Evolutionary conservation across 2,329 filamentous ascomycete species (phyloP), one percentile per base, ranked within the genome.

Genomic region (Chrysoporthe austroafricana): DNA sequence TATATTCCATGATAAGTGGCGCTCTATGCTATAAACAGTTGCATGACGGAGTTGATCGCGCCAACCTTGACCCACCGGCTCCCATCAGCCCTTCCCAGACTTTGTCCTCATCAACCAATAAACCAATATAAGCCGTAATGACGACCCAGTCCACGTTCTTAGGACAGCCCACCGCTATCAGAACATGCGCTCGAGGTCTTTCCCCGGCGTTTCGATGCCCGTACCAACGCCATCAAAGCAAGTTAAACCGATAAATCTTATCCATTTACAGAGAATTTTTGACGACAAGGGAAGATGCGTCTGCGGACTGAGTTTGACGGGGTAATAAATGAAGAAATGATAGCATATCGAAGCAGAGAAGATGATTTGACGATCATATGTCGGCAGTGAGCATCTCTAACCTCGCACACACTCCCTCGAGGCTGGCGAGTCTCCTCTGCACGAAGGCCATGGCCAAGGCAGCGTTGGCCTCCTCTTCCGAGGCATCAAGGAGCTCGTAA

Each of bases 401-500:
- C 71, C 79, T 76, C 46, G 78, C 72, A 36, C 77, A 71, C 13
- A 79, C 75, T 4, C 75, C 72, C 56, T 81, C 75, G 3, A 83
- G 70, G 61, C 75, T 77, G 14, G 77, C 80, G 34, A 81, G 80
- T 67, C 88, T 81, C 70, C 81, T 81, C 74, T 85, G 81, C 61
- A 87, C 81, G 39, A 84, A 81, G 61, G 80, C 82, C 77, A 85
- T 80, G 50, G 84, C 81, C 26, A 83, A 71, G 9, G 76, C 76
- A 39, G 83, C 81, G 36, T 76, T 73, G 9, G 76, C 76, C 62
- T 84, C 83, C 64, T 86, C 83, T 68, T 85, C 80, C 1, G 82
- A 81, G 36, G 81, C 82, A 66, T 91, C 85, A 42, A 91, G 80
- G n/a, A 94, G 83, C 71, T 91, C 86, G 73, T 86, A 88, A 61